Base-by-base conservation (phyloP, 2,329 filamentous ascomycete genomes). In the Beauveria rudraprayagi region DNA sequence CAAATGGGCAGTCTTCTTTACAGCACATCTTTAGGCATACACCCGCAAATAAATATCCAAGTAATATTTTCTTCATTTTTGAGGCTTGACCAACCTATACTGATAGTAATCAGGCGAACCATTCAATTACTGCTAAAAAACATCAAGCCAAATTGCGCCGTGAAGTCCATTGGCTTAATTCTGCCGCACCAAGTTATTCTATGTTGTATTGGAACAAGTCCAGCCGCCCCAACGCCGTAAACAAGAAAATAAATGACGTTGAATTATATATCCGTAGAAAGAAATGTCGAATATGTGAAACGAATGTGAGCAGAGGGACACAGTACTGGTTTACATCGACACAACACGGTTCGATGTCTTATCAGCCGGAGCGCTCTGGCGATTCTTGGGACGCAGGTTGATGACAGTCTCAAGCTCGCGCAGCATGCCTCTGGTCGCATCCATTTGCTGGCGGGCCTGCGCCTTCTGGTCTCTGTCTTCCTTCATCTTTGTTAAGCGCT, bases 351-450 rank as follows among this genome's bases (percentile, higher is more conserved):
- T 70, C 22, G 69, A 65, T 17, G 68, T 11, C 47, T 69, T 63
- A 65, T 70, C 55, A 17, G 69, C 63, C 2, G 72, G 72, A 14
- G 71, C 69, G 63, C 77, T 77, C 40, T 71, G 67, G 48, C 76
- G 73, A 56, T 66, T 73, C 64, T 70, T 71, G 7, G 79, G 79
- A 28, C 79, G 73, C 40, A 79, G 74, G 70, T 79, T 84, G 71
- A 97, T 95, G 63, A 99, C 85, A 65, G 90, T 93, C 77, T 97
- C 91, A 62, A 99, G 80, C 75, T 99, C 94, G 65, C 89, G 87
- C 65, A 99, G 82, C 91, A 99, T 96, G 67, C 89, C 91, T 48
- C 87, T 90, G 65, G 86, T 95, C 11, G 91, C 89, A 64, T 97
- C 91, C 50, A 85, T 79, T 69, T 89, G 88, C 67, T 92, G 90